A percentile compares a stretch with the other conserved stretches of the same genome.
These are phyloP conservation scores for Trametes hirsuta DNA, from an alignment of 1,284 basidiomycete species.

Conservation along the genomic window DNA sequence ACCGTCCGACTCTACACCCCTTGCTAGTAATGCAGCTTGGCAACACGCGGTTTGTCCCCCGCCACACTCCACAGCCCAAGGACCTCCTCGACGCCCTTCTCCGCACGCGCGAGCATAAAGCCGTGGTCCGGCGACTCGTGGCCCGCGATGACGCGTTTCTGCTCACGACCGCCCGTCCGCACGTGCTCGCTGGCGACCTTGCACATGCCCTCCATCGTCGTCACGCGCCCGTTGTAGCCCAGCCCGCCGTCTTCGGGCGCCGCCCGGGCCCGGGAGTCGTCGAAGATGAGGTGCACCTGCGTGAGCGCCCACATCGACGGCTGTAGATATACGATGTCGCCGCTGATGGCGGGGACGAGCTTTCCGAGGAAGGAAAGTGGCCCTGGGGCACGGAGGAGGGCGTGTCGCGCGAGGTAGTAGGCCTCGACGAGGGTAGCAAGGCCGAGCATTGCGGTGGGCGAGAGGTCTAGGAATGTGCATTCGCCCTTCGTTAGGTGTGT, in stretches of 20 bases:
- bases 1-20: too few species aligned
- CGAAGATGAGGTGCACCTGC: conserved; percentile 66
- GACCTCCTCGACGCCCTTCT: conserved; percentile 40
- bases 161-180: conserved; percentile 39
- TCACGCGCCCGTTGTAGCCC: conserved; percentile 51
- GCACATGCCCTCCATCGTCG: conserved; percentile 39
- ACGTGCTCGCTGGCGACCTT: conserved; percentile 52
- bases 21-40: conserved; percentile 15
- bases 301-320: conserved; percentile 69
- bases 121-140: conserved; percentile 35
- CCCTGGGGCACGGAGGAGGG: conserved; percentile 39
- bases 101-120: conserved; percentile 41
- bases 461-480: conserved; percentile 53
- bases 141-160: conserved; percentile 35
- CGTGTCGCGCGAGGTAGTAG: conserved; percentile 51
- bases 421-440: conserved; percentile 58
- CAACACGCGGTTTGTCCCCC: conserved; percentile 21
- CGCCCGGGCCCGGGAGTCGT: conserved; percentile 67
- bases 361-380: conserved; percentile 38
- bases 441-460: conserved; percentile 57
- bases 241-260: conserved; percentile 63
- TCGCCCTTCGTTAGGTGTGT: conserved; percentile 38
- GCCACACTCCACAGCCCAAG: conserved; percentile 39
- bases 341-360: conserved; percentile 51
- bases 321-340: conserved; percentile 67